Evolutionary conservation across 805 yeast species (phyloP).

Genomic region (Zygotorulaspora florentina): DNA sequence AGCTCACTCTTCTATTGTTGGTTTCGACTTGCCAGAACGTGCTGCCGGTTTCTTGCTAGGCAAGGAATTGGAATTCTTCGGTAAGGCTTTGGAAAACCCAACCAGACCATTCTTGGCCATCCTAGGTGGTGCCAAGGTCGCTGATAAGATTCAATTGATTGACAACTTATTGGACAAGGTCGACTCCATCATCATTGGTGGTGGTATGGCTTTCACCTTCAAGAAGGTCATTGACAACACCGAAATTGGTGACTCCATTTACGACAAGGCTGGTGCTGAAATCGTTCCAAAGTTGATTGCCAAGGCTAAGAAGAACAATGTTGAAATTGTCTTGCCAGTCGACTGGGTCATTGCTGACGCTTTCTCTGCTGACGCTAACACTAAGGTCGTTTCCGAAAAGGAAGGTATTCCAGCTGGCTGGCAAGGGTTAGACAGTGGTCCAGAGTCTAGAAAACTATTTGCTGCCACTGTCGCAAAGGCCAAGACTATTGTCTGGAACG

Average conservation of each 20-base stretch:
- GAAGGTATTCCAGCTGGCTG: slow-evolving; percentile 93
- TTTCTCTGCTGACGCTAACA: slow-evolving; percentile 86
- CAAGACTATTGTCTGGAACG: slow-evolving; percentile 99
- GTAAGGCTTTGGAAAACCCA: slow-evolving; percentile 98
- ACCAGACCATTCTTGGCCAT: slow-evolving; percentile 97
- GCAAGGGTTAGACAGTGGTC: slow-evolving; percentile 97
- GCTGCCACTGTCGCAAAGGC: slow-evolving; percentile 82
- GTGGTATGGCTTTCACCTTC: slow-evolving; percentile 99
- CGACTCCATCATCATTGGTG: slow-evolving; percentile 90
- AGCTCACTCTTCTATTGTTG: slow-evolving; percentile 99
- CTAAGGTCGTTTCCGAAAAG: slow-evolving; percentile 78
- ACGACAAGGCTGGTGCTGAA: slow-evolving; percentile 92
- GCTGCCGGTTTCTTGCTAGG: slow-evolving; percentile 99
- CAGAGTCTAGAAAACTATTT: slow-evolving; percentile 77
- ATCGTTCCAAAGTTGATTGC: slow-evolving; percentile 86
- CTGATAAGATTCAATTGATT: slow-evolving; percentile 97
- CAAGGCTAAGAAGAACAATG: slow-evolving; percentile 95
- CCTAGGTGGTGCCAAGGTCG: slow-evolving; percentile 98
- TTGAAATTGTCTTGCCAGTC: slow-evolving; percentile 88
- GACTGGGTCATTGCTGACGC: slow-evolving; percentile 95
- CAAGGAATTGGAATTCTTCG: slow-evolving; percentile 95
- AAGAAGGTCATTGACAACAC: slow-evolving; percentile 85
- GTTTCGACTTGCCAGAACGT: slow-evolving; percentile 89
- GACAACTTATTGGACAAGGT: slow-evolving; percentile 97
- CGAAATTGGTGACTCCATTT: slow-evolving; percentile 88